Evolutionary conservation across 257 asterid genomes (phyloP).

Genomic region (Cynanchum wilfordii): DNA sequence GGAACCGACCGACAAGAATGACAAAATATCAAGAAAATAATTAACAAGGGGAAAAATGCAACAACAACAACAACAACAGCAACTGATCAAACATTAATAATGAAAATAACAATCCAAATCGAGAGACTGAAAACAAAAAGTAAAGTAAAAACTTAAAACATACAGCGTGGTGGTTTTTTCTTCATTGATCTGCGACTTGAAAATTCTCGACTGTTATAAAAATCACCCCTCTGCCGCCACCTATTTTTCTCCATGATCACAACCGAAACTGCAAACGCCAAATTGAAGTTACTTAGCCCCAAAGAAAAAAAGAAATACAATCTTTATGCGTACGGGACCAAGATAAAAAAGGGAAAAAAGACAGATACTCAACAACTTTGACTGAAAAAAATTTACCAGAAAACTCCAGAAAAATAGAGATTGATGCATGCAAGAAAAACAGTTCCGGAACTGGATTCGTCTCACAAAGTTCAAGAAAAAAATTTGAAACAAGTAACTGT

Average conservation of each 20-base stretch:
- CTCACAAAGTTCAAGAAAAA: conserved; percentile 21
- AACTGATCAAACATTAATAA: background rate
- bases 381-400: background rate
- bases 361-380: background rate
- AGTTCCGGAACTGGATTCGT: conserved; percentile 9
- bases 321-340: background rate
- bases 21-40: background rate
- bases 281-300: background rate
- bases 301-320: background rate
- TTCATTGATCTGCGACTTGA: conserved; percentile 18
- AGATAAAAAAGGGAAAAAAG: background rate
- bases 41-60: background rate
- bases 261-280: background rate
- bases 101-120: background rate
- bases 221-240: conserved; percentile 11
- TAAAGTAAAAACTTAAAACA: conserved; percentile 3
- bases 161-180: conserved; percentile 22
- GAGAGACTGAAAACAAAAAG: background rate
- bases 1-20: background rate
- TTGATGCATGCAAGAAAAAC: conserved; percentile 6
- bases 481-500: background rate
- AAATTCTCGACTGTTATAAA: background rate
- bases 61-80: background rate
- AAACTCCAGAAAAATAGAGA: conserved; percentile 4
- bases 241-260: conserved; percentile 22